A percentile compares a stretch with the other conserved stretches of the same genome.
These are phyloP conservation scores for Argentina anserina DNA, from an alignment of 306 rosid species.

Conservation along the genomic window DNA sequence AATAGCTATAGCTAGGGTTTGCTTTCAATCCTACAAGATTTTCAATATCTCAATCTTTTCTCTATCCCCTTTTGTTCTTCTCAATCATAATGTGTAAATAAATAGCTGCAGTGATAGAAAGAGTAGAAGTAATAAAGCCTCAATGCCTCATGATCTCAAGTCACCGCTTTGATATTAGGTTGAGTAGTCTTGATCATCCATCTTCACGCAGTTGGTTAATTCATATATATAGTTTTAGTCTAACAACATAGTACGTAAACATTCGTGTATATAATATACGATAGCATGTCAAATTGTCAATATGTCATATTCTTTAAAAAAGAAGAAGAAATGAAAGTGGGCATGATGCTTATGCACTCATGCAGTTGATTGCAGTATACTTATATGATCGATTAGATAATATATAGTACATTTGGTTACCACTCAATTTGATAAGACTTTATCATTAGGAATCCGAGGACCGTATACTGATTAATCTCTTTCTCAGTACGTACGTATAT, in stretches of 20 bases:
- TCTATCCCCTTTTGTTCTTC: neutral
- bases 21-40: constrained; percentile 1
- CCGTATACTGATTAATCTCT: neutral
- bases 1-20: constrained; percentile 1
- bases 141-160: neutral
- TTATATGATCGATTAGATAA: neutral
- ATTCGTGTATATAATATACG: no score
- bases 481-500: neutral
- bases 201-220: neutral
- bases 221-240: neutral
- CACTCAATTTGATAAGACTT: neutral
- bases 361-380: neutral
- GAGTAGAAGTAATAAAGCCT: neutral
- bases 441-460: neutral
- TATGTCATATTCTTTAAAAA: no score
- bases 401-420: neutral
- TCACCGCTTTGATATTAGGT: neutral
- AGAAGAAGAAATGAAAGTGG: no score
- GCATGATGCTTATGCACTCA: neutral
- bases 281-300: no score
- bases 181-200: constrained; percentile 26
- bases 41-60: neutral
- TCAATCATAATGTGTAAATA: neutral
- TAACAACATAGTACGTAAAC: no score
- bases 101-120: constrained; percentile 2